Base-by-base conservation (phyloP, 192 early-diverging fungal genomes). In the Umbelopsis sp. region DNA sequence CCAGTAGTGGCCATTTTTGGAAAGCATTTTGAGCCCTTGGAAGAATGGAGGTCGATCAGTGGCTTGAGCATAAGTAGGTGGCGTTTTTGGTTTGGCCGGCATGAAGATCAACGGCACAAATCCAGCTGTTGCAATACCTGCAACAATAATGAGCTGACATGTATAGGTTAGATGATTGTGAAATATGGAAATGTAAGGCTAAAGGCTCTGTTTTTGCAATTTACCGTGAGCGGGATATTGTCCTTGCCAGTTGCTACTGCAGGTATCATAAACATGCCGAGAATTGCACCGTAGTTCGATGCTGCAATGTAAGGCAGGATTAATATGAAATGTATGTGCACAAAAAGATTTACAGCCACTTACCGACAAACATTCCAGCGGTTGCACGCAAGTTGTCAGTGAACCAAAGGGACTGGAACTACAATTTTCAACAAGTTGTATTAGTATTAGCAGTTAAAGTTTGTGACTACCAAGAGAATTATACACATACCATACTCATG, bases 241-340 rank as follows among this genome's bases (percentile, higher is more conserved):
- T 71, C 70, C 50, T 21, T 64, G 18, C 66, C 65, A 7, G 64
- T 70, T 4, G 74, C 69, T 20, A 76, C 67, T 5, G 45, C 22
- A 18, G 74, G 74, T 16, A 76, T 76, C 18, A 76, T 13, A 64
- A 76, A 71, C 70, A 71, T 67, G 9, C 65, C 74, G 37, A 76
- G 69, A 35, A 76, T 71, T 11, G 70, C 74, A 64, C 74, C 74
- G 50, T 76, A 76, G 18, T 76, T 76, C 7, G 69, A 76, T 25
- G 70, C 74, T 76, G 46, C 15, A 66, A 53, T 10, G 25, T 23
- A 70, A 27, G 2, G 11, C 2, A 35, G 0, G 45, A 30, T 58
- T 16, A 46, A 33, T 46, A 66, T 23, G 8, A 10, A 27, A 16
- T 20, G 1, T 20, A n/a, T 22, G 12, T 27, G 13, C 30, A 22